phyloP scores from a whole-genome alignment of 2,329 filamentous ascomycete species.

The Microsporum audouinii region DNA sequence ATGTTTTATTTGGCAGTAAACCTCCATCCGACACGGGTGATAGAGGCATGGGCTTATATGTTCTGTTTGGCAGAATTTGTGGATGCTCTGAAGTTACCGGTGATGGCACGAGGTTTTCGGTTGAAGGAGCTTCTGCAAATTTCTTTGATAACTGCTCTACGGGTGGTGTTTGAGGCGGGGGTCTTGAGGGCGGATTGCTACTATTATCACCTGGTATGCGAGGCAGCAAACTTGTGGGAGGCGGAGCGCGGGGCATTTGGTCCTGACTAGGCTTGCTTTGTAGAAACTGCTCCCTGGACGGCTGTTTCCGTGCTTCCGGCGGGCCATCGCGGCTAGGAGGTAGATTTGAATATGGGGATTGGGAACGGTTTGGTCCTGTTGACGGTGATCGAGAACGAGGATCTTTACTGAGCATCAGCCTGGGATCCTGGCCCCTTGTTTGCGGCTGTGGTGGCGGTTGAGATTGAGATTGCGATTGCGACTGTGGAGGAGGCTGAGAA shows the following conservation, averaged over 20 bases:
- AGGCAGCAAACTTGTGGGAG: constrained; percentile 22
- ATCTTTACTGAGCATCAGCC: constrained; percentile 11
- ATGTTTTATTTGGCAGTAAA: background rate
- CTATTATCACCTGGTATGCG: constrained; percentile 7
- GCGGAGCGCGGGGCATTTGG: constrained; percentile 26
- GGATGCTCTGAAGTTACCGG: background rate
- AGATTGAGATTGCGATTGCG: background rate
- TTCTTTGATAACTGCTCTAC: constrained; percentile 6
- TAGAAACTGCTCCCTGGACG: constrained; percentile 28
- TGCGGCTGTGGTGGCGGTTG: constrained; percentile 12
- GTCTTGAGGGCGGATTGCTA: background rate
- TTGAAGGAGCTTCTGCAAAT: background rate
- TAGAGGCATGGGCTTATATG: background rate
- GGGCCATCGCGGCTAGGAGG: constrained; percentile 29
- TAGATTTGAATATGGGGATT: constrained; percentile 24
- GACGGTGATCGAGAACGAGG: constrained; percentile 11
- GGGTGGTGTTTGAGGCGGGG: constrained; percentile 6
- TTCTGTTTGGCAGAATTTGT: background rate
- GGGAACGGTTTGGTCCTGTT: constrained; percentile 18
- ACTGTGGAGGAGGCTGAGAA: constrained; percentile 14
- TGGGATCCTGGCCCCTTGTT: constrained; percentile 19
- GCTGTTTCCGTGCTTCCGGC: constrained; percentile 22
- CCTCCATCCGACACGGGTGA: background rate
- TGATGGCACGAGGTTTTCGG: background rate
- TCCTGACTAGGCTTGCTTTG: constrained; percentile 31